phyloP scores from a whole-genome alignment of 768 basidiomycete species.

The Sarcomyxa edulis region DNA sequence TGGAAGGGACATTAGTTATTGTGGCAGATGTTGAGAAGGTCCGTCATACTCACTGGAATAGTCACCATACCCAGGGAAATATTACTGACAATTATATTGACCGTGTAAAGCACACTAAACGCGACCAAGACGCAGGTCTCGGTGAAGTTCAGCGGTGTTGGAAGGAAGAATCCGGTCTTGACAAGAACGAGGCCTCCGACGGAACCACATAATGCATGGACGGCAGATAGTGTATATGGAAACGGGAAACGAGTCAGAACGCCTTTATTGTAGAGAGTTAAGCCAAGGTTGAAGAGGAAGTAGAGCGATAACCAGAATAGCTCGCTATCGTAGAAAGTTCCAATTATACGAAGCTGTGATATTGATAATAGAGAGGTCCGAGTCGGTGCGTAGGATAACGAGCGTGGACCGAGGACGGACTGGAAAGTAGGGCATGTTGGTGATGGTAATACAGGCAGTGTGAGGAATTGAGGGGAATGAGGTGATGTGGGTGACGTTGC shows the following conservation, averaged over 20 bases:
- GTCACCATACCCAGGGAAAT: conserved; percentile 85
- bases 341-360: neutral
- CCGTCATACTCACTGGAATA: conserved; percentile 60
- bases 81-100: conserved; percentile 96
- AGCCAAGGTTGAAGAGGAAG: conserved; percentile 84
- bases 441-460: too few relatives aligned
- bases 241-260: conserved; percentile 92
- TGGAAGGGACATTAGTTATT: conserved; percentile 20
- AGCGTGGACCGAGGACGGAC: too few relatives aligned
- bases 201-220: conserved; percentile 85
- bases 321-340: neutral
- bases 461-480: too few relatives aligned
- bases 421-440: too few relatives aligned
- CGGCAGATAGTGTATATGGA: conserved; percentile 90
- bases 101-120: conserved; percentile 87
- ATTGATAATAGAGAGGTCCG: too few relatives aligned
- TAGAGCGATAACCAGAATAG: conserved; percentile 58
- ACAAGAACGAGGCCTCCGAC: conserved; percentile 72
- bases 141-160: conserved; percentile 42
- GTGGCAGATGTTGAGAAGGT: conserved; percentile 3
- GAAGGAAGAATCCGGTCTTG: conserved; percentile 46
- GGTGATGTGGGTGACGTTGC: too few relatives aligned
- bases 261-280: conserved; percentile 94
- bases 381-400: too few relatives aligned
- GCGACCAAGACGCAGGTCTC: conserved; percentile 66